Percentiles rank a stretch among this genome's conserved stretches.
These are phyloP conservation scores for Euphorbia corollata DNA, from an alignment of 441 rosid genomes.

Conservation along the genomic window DNA sequence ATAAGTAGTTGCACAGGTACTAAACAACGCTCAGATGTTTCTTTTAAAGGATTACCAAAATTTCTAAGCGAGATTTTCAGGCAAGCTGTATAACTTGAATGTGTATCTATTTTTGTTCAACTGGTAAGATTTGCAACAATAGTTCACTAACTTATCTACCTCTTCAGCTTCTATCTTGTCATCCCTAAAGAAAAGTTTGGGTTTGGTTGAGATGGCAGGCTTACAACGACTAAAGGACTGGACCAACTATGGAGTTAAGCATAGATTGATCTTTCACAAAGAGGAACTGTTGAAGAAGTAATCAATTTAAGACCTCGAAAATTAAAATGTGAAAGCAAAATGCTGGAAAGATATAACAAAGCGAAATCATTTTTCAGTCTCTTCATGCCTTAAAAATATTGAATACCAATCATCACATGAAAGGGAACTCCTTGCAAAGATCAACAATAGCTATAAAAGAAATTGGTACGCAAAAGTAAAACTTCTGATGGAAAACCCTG, in stretches of 20 bases:
- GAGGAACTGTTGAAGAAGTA: neutral
- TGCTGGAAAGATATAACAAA: neutral
- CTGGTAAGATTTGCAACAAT: neutral
- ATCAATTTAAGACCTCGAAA: neutral
- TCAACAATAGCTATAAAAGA: neutral
- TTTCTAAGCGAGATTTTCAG: neutral
- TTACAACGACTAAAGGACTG: neutral
- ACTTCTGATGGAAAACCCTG: neutral
- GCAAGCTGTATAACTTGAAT: neutral
- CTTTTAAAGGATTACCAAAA: neutral
- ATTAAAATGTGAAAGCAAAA: constrained; percentile 5
- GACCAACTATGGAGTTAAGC: neutral
- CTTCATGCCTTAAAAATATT: neutral
- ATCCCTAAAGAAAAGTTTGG: neutral
- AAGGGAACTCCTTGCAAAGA: neutral
- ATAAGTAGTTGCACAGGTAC: neutral
- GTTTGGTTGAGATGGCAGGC: neutral
- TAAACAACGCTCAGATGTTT: neutral
- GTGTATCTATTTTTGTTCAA: neutral
- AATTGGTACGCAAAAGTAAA: neutral
- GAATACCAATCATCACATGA: neutral
- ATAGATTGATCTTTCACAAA: neutral
- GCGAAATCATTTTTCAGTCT: neutral
- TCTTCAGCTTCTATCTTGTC: neutral
- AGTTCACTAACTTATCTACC: neutral